phyloP scores from a whole-genome alignment of 805 yeast species.

The Spathaspora girioi region DNA sequence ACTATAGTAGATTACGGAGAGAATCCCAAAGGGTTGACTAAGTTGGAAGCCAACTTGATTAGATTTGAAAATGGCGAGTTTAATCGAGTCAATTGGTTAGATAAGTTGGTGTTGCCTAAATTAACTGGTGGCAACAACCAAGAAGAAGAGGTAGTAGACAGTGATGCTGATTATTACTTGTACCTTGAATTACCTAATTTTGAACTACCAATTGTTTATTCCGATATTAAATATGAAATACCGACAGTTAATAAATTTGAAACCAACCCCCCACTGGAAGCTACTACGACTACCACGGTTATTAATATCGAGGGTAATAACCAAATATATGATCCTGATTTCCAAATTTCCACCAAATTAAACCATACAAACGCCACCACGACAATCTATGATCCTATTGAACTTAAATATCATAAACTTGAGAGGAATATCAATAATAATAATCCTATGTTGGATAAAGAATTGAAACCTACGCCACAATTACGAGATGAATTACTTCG shows the following conservation, averaged over 20 bases:
- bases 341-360: slow-evolving; percentile 13
- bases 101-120: slow-evolving; percentile 36
- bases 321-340: slow-evolving; percentile 46
- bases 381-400: slow-evolving; percentile 67
- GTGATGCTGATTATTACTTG: slow-evolving; percentile 18
- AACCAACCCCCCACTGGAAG: slow-evolving; percentile 5
- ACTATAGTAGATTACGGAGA: slow-evolving; percentile 19
- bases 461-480: slow-evolving; percentile 83
- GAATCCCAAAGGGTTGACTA: slow-evolving; percentile 15
- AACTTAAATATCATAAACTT: slow-evolving; percentile 76
- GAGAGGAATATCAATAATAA: slow-evolving; percentile 77
- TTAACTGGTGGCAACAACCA: slow-evolving; percentile 3
- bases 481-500: slow-evolving; percentile 67
- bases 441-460: slow-evolving; percentile 66
- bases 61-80: slow-evolving; percentile 67
- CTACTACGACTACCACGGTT: slow-evolving; percentile 31
- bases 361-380: background rate
- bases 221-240: slow-evolving; percentile 26
- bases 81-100: slow-evolving; percentile 67
- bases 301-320: slow-evolving; percentile 16
- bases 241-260: background rate
- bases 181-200: slow-evolving; percentile 42
- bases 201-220: slow-evolving; percentile 39
- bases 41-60: slow-evolving; percentile 52
- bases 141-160: background rate